These are phyloP conservation scores for Arabidopsis arenosa DNA, from an alignment of 345 rosid genomes.

Conservation along the genomic window DNA sequence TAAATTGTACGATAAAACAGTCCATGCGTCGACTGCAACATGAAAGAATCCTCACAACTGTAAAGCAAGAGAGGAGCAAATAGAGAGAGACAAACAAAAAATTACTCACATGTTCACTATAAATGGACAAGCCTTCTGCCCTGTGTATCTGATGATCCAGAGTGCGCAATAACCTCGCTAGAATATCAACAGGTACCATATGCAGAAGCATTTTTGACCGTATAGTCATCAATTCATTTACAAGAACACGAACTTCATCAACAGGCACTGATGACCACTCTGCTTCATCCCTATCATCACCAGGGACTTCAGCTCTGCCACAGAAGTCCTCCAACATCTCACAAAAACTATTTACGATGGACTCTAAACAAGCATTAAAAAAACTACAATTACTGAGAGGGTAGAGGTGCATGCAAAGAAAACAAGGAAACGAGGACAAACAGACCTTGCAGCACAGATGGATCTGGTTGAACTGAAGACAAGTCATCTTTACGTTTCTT, in stretches of 20 bases:
- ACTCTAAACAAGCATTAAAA: conserved; percentile 55
- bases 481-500: conserved; percentile 63
- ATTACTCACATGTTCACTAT: conserved; percentile 73
- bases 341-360: conserved; percentile 64
- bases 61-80: conserved; percentile 12
- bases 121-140: conserved; percentile 89
- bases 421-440: conserved; percentile 25
- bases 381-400: conserved; percentile 28
- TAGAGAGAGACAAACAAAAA: conserved; percentile 25
- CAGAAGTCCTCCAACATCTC: conserved; percentile 84
- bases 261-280: conserved; percentile 82
- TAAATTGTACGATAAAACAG: conserved; percentile 14
- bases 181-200: conserved; percentile 83
- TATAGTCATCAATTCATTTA: conserved; percentile 74
- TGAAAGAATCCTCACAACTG: neutral
- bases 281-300: conserved; percentile 85
- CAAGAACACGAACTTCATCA: conserved; percentile 73
- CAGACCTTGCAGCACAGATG: conserved; percentile 77
- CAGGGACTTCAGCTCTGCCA: conserved; percentile 75
- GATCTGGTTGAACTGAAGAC: conserved; percentile 56
- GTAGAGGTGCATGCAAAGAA: conserved; percentile 22
- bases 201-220: conserved; percentile 84
- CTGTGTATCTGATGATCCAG: conserved; percentile 97
- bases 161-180: conserved; percentile 68
- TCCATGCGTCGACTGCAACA: conserved; percentile 24